Evolutionary conservation across 2,329 filamentous ascomycete species (phyloP), one percentile per base, ranked within the genome.

Genomic region (Ophiocordyceps camponoti-leonardi): DNA sequence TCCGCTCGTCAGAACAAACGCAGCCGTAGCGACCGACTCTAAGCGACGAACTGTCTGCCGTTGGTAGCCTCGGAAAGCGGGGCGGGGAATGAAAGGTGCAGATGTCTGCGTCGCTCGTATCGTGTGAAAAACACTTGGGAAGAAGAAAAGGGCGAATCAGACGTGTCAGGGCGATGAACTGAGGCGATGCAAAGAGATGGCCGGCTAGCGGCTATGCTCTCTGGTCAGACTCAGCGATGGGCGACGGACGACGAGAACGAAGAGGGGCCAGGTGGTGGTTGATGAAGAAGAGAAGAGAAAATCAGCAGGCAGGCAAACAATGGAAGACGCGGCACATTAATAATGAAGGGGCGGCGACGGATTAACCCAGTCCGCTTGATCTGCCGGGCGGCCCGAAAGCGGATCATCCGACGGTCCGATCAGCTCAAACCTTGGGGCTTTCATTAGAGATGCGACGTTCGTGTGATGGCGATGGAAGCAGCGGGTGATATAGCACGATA

Each of bases 281-380:
- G 19, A 45, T 12, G 44, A 19, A 44, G 20, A n/a, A 26, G 42
- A 11, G 31, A 20, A 40, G 18, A 39, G 33, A 30, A 44, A 40
- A 14, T 13, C n/a, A n/a, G n/a, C n/a, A n/a, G n/a, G n/a, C n/a
- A 11, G n/a, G 26, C 30, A 11, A 28, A 12, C 14, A 20, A 14
- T n/a, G 42, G 28, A 30, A 26, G 20, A 43, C 40, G 35, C 23
- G 46, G 45, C 31, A 19, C 43, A 44, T 44, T 46, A 46, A 39
- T 41, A 41, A 41, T 41, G 20, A n/a, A 11, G 28, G 8, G n/a
- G n/a, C 42, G 42, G 42, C 10, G 11, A 18, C 42, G 42, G 42
- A 43, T 33, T 20, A 43, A 43, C 42, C 35, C 16, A n/a, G 2
- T 10, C 33, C 33, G 33, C 18, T 7, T 7, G 16, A 4, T 2